Evolutionary conservation across 192 early-diverging fungal species (phyloP).

Genomic region (Pilobolus umbonatus): DNA sequence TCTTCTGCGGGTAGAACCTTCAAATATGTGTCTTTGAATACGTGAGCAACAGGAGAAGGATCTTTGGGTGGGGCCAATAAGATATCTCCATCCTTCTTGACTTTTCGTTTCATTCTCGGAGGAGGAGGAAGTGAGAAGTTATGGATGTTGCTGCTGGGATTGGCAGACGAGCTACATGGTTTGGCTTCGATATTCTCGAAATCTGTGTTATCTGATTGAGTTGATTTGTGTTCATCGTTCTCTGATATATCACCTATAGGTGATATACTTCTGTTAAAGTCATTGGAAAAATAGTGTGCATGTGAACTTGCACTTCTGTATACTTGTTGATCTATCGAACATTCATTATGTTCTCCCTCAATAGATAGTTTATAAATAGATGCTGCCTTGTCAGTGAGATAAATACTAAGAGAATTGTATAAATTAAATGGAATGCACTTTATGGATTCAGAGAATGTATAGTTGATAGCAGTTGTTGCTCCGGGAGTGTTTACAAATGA

Average conservation of each 20-base stretch:
- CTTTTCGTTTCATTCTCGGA: constrained; percentile 9
- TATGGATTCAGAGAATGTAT: constrained; percentile 8
- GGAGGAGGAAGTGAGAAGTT: constrained; percentile 6
- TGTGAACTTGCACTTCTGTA: no score
- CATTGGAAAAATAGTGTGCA: no score
- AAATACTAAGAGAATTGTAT: constrained; percentile 9
- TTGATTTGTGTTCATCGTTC: no score
- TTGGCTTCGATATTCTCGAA: background rate
- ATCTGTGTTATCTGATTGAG: background rate
- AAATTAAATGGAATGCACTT: constrained; percentile 22
- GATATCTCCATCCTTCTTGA: background rate
- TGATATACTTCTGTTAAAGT: no score
- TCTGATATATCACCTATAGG: no score
- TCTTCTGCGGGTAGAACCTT: background rate
- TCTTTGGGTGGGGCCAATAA: background rate
- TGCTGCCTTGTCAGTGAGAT: constrained; percentile 16
- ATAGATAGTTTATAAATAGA: constrained; percentile 12
- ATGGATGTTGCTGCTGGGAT: background rate
- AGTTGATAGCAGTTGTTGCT: constrained; percentile 19
- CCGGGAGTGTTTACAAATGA: constrained; percentile 18
- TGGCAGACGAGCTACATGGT: background rate
- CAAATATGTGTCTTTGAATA: background rate
- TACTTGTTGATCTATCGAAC: no score
- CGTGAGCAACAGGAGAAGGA: background rate
- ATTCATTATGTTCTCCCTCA: no score